Evolutionary conservation across 441 rosid genomes (phyloP), one percentile per base, ranked within the genome.

Genomic region (Eruca vesicaria): DNA sequence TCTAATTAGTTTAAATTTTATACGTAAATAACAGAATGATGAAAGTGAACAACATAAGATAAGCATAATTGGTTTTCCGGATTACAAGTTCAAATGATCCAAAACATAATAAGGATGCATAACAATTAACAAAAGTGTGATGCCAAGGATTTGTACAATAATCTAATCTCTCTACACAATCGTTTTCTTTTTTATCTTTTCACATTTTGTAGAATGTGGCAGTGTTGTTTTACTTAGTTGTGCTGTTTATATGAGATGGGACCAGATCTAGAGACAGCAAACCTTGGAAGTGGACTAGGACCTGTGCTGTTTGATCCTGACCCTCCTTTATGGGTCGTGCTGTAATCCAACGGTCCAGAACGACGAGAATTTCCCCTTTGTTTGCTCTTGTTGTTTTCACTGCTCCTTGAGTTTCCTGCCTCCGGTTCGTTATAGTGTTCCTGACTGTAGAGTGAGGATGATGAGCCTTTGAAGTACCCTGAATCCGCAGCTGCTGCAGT

Each of bases 211-310:
- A 20, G 50, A 56, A 41, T 55, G 53, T 70, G 56, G 50, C 6
- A 65, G 48, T 35, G 72, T 59, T 64, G 20, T 63, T 48, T 56
- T 48, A 23, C 76, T 71, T 67, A 77, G 16, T 72, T 52, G 60
- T 78, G 81, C 83, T 89, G 93, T 83, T 96, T 96, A 62, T 94
- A 92, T 18, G 90, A 83, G 63, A 96, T 85, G 9, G 99, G 99
- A 64, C 99, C 98, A 7, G 98, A 96, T 74, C 99, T 91, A 45
- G 99, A 96, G 36, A 87, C 97, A 0, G 98, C 97, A 82, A 94
- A 96, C 84, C 97, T 85, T 5, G 97, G 98, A 71, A 96, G 77
- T 0, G 98, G 96, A 70, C 96, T 90, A 53, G 93, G 98, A 78
- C 98, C 98, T 14, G 83, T 86, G 84, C 93, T 85, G 55, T 84